phyloP scores from a whole-genome alignment of 257 asterid species.

The Misopates orontium region DNA sequence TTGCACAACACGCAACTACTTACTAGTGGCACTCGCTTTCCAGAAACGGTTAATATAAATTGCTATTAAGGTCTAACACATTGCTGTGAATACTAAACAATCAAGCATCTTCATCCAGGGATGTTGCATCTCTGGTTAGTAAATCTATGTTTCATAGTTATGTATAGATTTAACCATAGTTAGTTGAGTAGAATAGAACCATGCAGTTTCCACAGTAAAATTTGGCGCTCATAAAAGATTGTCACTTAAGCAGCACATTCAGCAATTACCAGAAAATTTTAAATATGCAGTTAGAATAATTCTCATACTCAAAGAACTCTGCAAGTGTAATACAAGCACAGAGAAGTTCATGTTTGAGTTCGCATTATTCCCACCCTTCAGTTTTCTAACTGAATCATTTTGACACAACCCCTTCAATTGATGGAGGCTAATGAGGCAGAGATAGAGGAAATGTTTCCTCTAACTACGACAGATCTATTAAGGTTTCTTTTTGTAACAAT shows the following conservation, averaged over 20 bases:
- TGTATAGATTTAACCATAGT: conserved; percentile 8
- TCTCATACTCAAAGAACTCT: conserved; percentile 9
- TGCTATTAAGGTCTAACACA: background rate
- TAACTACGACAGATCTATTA: too few relatives aligned
- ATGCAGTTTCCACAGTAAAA: conserved; percentile 18
- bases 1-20: background rate
- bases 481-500: background rate
- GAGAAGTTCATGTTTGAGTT: too few relatives aligned
- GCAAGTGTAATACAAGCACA: conserved; percentile 10
- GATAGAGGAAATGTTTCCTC: too few relatives aligned
- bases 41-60: background rate
- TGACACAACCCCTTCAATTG: too few relatives aligned
- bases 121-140: conserved; percentile 2
- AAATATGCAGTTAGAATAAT: background rate
- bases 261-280: conserved; percentile 13
- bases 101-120: conserved; percentile 20
- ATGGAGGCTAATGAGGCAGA: too few relatives aligned
- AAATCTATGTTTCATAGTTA: conserved; percentile 18
- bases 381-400: too few relatives aligned
- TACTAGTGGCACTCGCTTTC: too few relatives aligned
- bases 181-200: conserved; percentile 1
- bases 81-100: background rate
- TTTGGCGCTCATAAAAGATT: conserved; percentile 4
- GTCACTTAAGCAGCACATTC: background rate
- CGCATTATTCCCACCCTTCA: too few relatives aligned